These are phyloP conservation scores for Sugiyamaella sp. DNA, from an alignment of 1,139 yeast genomes.

Conservation along the genomic window DNA sequence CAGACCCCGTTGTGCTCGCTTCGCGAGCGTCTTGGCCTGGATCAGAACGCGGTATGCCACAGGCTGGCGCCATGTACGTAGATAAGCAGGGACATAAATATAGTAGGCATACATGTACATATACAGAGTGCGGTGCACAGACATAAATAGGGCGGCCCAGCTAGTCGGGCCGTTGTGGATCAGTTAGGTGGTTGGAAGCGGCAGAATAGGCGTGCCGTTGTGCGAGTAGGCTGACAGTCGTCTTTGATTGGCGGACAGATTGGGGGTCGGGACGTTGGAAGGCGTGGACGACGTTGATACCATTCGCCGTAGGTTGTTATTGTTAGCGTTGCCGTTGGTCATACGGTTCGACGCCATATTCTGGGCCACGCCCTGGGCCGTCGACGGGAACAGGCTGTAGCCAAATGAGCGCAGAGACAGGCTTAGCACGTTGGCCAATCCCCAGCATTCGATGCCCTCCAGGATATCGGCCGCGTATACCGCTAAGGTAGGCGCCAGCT, in stretches of 20 bases:
- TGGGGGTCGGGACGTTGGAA: constrained; percentile 7
- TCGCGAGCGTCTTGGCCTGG: no score
- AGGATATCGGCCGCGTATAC: constrained; percentile 37
- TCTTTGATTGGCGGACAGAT: constrained; percentile 1
- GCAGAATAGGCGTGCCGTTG: constrained; percentile 8
- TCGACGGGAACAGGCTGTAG: constrained; percentile 29
- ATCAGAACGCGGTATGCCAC: no score
- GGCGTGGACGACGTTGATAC: constrained; percentile 10
- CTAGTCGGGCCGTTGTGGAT: no score
- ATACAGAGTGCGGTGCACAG: no score
- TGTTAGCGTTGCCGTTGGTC: not conserved
- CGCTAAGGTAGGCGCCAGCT: constrained; percentile 37
- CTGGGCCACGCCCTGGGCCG: constrained; percentile 14
- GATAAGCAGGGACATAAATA: not conserved
- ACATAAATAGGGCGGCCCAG: no score
- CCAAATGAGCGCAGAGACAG: constrained; percentile 36
- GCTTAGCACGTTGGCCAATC: constrained; percentile 36
- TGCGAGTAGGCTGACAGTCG: constrained; percentile 8
- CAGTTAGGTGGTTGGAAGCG: constrained; percentile 4
- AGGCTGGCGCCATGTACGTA: no score
- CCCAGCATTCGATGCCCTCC: constrained; percentile 39
- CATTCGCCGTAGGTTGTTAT: constrained; percentile 11
- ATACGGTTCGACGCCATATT: not conserved
- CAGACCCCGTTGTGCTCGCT: not conserved
- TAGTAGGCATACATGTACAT: not conserved